Conservation (phyloP, 2,329 filamentous ascomycete genomes). For the Aspergillus sp. region DNA sequence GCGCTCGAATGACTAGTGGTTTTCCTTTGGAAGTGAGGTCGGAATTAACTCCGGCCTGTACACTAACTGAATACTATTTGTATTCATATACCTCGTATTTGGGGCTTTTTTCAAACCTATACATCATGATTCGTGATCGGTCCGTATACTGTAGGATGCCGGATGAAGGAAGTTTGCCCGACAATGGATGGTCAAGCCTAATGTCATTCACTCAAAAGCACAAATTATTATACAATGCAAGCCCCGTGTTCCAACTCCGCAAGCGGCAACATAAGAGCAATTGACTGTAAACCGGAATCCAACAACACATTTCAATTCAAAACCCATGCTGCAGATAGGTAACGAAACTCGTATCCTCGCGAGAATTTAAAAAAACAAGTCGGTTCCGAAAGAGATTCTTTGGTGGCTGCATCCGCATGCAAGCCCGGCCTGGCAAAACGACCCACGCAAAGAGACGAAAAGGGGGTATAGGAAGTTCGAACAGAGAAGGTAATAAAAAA, state of each 20-base stretch:
- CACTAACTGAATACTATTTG: too few relatives aligned
- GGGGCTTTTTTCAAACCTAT: too few relatives aligned
- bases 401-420: not conserved
- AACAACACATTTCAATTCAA: not conserved
- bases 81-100: too few relatives aligned
- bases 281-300: not conserved
- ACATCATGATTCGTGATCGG: too few relatives aligned
- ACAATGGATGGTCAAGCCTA: not conserved
- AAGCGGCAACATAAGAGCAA: not conserved
- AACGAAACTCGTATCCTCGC: not conserved
- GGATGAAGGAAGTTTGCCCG: too few relatives aligned
- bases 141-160: too few relatives aligned
- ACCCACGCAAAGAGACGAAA: constrained; percentile 7
- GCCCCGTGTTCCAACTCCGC: not conserved
- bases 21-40: too few relatives aligned
- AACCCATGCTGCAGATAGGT: constrained; percentile 29
- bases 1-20: too few relatives aligned
- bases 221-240: constrained; percentile 1
- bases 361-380: not conserved
- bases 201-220: not conserved
- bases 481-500: not conserved
- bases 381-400: constrained; percentile 2
- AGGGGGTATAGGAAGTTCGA: constrained; percentile 14
- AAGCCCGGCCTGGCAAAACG: not conserved
- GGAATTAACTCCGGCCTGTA: too few relatives aligned